phyloP scores from a whole-genome alignment of 2,329 filamentous ascomycete genomes.

The Penicillium italicum region DNA sequence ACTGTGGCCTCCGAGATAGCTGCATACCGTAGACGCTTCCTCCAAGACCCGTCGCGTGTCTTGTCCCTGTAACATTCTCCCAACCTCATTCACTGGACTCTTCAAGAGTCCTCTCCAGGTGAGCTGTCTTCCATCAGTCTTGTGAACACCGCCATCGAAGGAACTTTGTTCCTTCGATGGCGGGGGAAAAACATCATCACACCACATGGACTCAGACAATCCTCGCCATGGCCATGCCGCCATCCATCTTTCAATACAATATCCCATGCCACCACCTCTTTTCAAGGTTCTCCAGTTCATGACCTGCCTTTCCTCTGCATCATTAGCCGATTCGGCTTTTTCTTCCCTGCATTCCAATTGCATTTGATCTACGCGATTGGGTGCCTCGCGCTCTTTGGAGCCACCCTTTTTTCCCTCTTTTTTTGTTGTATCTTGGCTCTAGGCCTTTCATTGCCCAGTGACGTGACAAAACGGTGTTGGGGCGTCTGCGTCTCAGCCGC shows the following conservation, averaged over 20 bases:
- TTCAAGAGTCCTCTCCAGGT: constrained; percentile 13
- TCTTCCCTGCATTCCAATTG: constrained; percentile 13
- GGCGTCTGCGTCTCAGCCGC: constrained; percentile 10
- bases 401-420: not conserved
- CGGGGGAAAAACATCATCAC: constrained; percentile 6
- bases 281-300: constrained; percentile 7
- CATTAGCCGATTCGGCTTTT: constrained; percentile 25
- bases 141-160: constrained; percentile 10
- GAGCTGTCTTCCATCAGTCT: constrained; percentile 16
- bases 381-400: not conserved
- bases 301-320: constrained; percentile 14
- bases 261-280: constrained; percentile 9
- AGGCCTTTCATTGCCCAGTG: constrained; percentile 5
- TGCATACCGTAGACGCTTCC: constrained; percentile 50
- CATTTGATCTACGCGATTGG: not conserved
- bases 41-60: constrained; percentile 46
- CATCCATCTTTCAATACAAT: constrained; percentile 14
- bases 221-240: constrained; percentile 4
- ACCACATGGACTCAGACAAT: constrained; percentile 1
- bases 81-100: constrained; percentile 3
- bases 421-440: constrained; percentile 5
- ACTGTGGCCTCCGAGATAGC: constrained; percentile 49
- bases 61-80: constrained; percentile 42
- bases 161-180: not conserved
- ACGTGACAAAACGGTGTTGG: constrained; percentile 7